Evolutionary conservation across 768 basidiomycete genomes (phyloP).

Genomic region (Cyclocybe aegerita): DNA sequence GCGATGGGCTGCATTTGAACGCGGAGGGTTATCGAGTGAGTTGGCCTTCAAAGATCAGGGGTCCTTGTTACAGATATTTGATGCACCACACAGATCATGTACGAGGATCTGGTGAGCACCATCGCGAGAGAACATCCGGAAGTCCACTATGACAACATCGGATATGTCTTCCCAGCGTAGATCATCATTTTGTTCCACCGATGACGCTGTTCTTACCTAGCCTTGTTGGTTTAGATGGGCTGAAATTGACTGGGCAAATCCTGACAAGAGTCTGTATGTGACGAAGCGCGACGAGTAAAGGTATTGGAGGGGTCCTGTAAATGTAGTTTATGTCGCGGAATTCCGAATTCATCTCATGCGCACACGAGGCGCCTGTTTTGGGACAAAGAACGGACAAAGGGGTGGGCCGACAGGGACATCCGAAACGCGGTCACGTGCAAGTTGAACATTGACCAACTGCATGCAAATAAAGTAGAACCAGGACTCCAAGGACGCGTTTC

Average conservation of each 20-base stretch:
- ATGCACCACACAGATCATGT: slow-evolving; percentile 52
- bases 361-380: slow-evolving; percentile 10
- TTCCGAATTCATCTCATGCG: background rate
- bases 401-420: slow-evolving; percentile 8
- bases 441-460: slow-evolving; percentile 55
- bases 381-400: background rate
- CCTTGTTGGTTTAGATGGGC: slow-evolving; percentile 29
- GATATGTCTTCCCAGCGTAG: slow-evolving; percentile 59
- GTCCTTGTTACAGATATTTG: slow-evolving; percentile 1
- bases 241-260: slow-evolving; percentile 32
- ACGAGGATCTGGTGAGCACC: slow-evolving; percentile 55
- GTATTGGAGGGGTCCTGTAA: background rate
- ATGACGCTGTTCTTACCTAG: slow-evolving; percentile 3
- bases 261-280: slow-evolving; percentile 20
- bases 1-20: slow-evolving; percentile 83
- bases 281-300: slow-evolving; percentile 6
- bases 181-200: slow-evolving; percentile 24
- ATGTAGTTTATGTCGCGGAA: background rate
- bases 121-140: slow-evolving; percentile 65
- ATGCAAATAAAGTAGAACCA: slow-evolving; percentile 34
- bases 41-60: background rate
- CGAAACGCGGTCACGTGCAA: slow-evolving; percentile 46
- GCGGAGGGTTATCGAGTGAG: slow-evolving; percentile 72
- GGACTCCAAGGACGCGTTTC: slow-evolving; percentile 22
- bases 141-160: slow-evolving; percentile 63